These are phyloP conservation scores for Entonaema liquescens DNA, from an alignment of 495 filamentous ascomycete genomes.

Conservation along the genomic window DNA sequence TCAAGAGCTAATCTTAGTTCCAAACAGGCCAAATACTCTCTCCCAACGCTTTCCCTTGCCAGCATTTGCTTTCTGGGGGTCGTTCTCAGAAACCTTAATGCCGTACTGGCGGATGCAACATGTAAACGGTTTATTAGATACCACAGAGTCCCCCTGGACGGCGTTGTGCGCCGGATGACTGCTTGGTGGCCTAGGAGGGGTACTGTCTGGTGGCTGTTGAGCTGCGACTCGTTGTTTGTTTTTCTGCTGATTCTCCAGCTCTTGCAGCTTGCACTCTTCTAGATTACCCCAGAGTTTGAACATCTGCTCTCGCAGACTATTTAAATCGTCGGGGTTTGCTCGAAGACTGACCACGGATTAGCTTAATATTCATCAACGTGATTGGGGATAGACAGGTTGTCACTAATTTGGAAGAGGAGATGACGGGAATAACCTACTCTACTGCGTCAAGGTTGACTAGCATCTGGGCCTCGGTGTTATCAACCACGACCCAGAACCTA, in stretches of 20 bases:
- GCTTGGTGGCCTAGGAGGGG: slow-evolving; percentile 18
- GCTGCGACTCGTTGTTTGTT: slow-evolving; percentile 38
- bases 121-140: slow-evolving; percentile 62
- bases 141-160: slow-evolving; percentile 33
- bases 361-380: slow-evolving; percentile 9
- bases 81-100: slow-evolving; percentile 45
- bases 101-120: slow-evolving; percentile 73
- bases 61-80: slow-evolving; percentile 44
- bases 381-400: background rate
- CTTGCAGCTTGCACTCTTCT: slow-evolving; percentile 68
- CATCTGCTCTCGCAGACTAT: slow-evolving; percentile 70
- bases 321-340: slow-evolving; percentile 54
- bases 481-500: slow-evolving; percentile 70
- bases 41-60: slow-evolving; percentile 54
- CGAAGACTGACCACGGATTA: slow-evolving; percentile 58
- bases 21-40: slow-evolving; percentile 64
- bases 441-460: slow-evolving; percentile 71
- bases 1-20: slow-evolving; percentile 56
- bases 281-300: slow-evolving; percentile 88
- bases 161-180: background rate
- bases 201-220: slow-evolving; percentile 33
- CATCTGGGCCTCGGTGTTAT: slow-evolving; percentile 68
- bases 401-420: background rate
- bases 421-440: slow-evolving; percentile 64
- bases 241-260: slow-evolving; percentile 19